Percentiles rank a stretch among this genome's conserved stretches.
Conservation (phyloP, 192 early-diverging fungal species). For the Podila epicladia region DNA sequence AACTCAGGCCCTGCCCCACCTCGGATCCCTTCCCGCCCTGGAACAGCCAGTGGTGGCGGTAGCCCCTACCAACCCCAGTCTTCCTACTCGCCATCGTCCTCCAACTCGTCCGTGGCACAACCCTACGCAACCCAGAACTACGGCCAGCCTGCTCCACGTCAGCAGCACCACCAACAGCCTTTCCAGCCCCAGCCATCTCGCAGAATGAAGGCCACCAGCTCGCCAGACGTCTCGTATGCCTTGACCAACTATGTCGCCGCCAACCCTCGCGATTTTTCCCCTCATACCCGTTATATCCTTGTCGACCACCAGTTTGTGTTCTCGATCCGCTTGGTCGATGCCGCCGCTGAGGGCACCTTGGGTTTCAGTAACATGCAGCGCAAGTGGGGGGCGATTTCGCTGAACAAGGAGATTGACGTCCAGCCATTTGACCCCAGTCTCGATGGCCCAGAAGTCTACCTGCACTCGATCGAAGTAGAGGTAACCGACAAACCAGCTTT, state of each 20-base stretch:
- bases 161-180: slow-evolving; percentile 21
- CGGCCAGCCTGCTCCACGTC: slow-evolving; percentile 19
- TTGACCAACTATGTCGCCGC: slow-evolving; percentile 85
- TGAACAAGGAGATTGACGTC: slow-evolving; percentile 65
- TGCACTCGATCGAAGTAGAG: slow-evolving; percentile 36
- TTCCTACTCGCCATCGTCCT: slow-evolving; percentile 9
- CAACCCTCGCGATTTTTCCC: slow-evolving; percentile 76
- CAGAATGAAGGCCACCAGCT: slow-evolving; percentile 29
- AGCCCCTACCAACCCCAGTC: slow-evolving; percentile 19
- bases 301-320: slow-evolving; percentile 87
- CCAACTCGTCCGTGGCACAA: not conserved
- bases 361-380: slow-evolving; percentile 48
- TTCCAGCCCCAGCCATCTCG: slow-evolving; percentile 49
- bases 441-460: slow-evolving; percentile 48
- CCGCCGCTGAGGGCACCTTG: slow-evolving; percentile 8
- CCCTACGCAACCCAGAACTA: not conserved
- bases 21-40: slow-evolving; percentile 22
- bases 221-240: slow-evolving; percentile 34
- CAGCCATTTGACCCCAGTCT: slow-evolving; percentile 58
- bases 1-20: slow-evolving; percentile 2
- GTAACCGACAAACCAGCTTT: slow-evolving; percentile 4
- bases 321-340: slow-evolving; percentile 63
- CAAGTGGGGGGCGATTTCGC: slow-evolving; percentile 61
- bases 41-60: slow-evolving; percentile 1
- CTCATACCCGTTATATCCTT: slow-evolving; percentile 72